Conservation (phyloP, 495 filamentous ascomycete genomes). For the Bombardia bombarda region DNA sequence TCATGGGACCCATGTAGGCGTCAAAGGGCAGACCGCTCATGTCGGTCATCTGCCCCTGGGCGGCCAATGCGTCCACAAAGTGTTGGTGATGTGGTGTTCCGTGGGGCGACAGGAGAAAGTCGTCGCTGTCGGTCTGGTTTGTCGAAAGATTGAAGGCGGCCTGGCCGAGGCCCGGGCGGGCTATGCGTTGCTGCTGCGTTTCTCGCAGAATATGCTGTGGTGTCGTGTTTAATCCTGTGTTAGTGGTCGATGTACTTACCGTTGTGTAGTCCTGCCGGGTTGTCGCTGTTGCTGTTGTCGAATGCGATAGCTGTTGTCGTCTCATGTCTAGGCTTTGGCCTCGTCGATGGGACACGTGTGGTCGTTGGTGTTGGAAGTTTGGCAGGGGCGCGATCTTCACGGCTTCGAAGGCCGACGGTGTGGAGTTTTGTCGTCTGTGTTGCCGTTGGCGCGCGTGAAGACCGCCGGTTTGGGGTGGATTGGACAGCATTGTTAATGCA, state of each 20-base stretch:
- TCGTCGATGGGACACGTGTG: conserved; percentile 55
- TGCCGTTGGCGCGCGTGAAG: conserved; percentile 62
- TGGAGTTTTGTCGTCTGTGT: conserved; percentile 85
- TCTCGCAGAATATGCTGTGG: conserved; percentile 59
- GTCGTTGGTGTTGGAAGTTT: conserved; percentile 38
- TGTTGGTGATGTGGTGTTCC: conserved; percentile 36
- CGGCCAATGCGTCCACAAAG: conserved; percentile 31
- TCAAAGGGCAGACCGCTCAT: conserved; percentile 27
- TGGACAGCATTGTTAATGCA: conserved; percentile 69
- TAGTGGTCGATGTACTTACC: conserved; percentile 53
- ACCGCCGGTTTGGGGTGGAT: conserved; percentile 46
- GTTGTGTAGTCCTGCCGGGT: conserved; percentile 42
- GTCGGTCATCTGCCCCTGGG: conserved; percentile 18
- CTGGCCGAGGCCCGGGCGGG: conserved; percentile 50
- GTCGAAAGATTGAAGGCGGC: conserved; percentile 14
- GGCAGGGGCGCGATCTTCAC: conserved; percentile 55
- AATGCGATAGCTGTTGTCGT: conserved; percentile 39
- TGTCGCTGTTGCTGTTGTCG: conserved; percentile 28
- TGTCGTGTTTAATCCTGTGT: conserved; percentile 49
- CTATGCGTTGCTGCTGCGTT: conserved; percentile 65
- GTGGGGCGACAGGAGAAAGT: conserved; percentile 40
- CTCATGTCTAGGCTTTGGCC: conserved; percentile 73
- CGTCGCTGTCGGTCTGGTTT: conserved; percentile 17
- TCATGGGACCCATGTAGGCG: conserved; percentile 34
- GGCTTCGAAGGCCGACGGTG: conserved; percentile 65